Conservation (phyloP, 345 rosid genomes). For the Odontarrhena argentea region DNA sequence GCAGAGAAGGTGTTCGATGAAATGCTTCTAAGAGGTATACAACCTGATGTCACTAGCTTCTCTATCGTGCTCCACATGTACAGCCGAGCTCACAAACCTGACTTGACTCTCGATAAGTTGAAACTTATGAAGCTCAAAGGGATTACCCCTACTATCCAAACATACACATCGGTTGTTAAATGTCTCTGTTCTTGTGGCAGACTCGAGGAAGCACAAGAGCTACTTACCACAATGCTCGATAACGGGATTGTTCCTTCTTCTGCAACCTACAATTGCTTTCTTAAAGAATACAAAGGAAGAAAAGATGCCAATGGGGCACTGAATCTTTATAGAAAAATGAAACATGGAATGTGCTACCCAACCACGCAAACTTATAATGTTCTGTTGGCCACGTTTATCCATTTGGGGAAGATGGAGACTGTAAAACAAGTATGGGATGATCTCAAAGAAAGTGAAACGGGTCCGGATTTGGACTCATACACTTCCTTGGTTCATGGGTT, state of each 20-base stretch:
- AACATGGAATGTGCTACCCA: constrained; percentile 46
- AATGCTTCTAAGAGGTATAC: constrained; percentile 76
- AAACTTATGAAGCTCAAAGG: constrained; percentile 68
- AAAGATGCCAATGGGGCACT: constrained; percentile 63
- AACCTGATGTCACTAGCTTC: constrained; percentile 78
- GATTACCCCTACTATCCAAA: constrained; percentile 59
- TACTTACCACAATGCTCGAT: constrained; percentile 69
- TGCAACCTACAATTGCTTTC: constrained; percentile 77
- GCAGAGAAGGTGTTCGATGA: constrained; percentile 85
- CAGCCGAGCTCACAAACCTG: constrained; percentile 81
- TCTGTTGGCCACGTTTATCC: constrained; percentile 62
- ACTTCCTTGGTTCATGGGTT: constrained; percentile 69
- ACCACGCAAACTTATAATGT: constrained; percentile 65
- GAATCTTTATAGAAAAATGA: constrained; percentile 74
- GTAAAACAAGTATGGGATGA: constrained; percentile 77
- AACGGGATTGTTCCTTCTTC: constrained; percentile 64
- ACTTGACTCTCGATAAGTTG: constrained; percentile 70
- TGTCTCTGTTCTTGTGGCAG: constrained; percentile 81
- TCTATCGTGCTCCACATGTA: constrained; percentile 80
- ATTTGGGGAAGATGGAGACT: constrained; percentile 54
- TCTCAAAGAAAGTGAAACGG: constrained; percentile 49
- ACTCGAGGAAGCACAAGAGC: constrained; percentile 63
- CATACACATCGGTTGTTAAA: constrained; percentile 75
- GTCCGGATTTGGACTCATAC: constrained; percentile 84
- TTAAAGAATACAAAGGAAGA: constrained; percentile 85